phyloP scores from a whole-genome alignment of 345 rosid genomes.

The Eucalyptus paniculata region DNA sequence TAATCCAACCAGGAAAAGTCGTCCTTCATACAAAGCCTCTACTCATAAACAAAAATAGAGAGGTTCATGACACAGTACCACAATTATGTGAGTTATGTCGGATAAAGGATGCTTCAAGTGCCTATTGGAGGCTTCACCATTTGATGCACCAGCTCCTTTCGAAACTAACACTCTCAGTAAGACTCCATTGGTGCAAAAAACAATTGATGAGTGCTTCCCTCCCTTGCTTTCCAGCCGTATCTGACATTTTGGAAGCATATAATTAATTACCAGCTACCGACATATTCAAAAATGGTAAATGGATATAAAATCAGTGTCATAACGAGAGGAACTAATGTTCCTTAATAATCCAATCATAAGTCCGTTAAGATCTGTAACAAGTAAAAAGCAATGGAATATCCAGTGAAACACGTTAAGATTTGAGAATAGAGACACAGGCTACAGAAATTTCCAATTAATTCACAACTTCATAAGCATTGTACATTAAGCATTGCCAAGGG shows the following conservation, averaged over 20 bases:
- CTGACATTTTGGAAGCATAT: slow-evolving; percentile 11
- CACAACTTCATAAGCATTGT: background rate
- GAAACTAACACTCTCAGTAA: slow-evolving; percentile 74
- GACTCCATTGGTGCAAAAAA: slow-evolving; percentile 93
- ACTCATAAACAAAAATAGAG: background rate
- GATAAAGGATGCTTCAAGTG: slow-evolving; percentile 20
- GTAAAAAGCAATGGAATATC: background rate
- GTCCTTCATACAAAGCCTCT: background rate
- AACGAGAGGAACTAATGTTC: background rate
- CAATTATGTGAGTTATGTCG: slow-evolving; percentile 82
- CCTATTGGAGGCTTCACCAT: slow-evolving; percentile 6
- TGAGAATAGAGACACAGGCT: background rate
- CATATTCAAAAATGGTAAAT: background rate
- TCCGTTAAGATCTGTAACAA: background rate
- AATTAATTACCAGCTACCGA: background rate
- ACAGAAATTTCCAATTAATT: background rate
- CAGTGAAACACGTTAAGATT: background rate
- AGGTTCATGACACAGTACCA: slow-evolving; percentile 33
- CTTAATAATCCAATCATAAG: background rate
- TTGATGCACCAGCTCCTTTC: slow-evolving; percentile 19
- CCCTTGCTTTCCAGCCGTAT: slow-evolving; percentile 90
- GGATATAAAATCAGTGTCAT: background rate
- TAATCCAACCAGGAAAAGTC: background rate
- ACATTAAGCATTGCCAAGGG: background rate
- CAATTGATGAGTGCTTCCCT: slow-evolving; percentile 74